phyloP scores from a whole-genome alignment of 441 rosid species.

The Adansonia madagascariensis region DNA sequence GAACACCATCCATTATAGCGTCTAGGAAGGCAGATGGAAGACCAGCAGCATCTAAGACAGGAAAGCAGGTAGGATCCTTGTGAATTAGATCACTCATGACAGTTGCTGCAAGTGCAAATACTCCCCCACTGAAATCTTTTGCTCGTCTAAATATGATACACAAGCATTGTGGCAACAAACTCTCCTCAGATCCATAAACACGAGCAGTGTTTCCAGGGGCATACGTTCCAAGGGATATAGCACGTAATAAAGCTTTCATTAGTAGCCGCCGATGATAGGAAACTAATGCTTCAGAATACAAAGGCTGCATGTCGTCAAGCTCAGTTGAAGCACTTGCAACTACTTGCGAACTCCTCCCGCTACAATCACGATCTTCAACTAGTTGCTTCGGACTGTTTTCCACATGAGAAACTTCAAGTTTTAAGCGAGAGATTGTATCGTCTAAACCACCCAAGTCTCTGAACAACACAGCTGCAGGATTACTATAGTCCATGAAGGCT shows the following conservation, averaged over 20 bases:
- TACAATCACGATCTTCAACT: constrained; percentile 55
- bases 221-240: constrained; percentile 95
- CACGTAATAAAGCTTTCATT: constrained; percentile 86
- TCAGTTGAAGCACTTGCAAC: constrained; percentile 49
- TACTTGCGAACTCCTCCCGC: constrained; percentile 45
- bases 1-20: constrained; percentile 85
- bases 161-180: constrained; percentile 86
- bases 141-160: constrained; percentile 82
- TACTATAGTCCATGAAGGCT: constrained; percentile 95
- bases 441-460: constrained; percentile 98
- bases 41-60: constrained; percentile 86
- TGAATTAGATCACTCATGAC: constrained; percentile 98
- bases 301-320: constrained; percentile 61
- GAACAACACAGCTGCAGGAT: constrained; percentile 91
- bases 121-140: constrained; percentile 97
- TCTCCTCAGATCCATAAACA: constrained; percentile 86
- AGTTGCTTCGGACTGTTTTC: constrained; percentile 63
- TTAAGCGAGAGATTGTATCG: constrained; percentile 84
- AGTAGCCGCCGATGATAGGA: constrained; percentile 75
- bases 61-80: constrained; percentile 95
- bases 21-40: constrained; percentile 94
- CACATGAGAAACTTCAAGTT: constrained; percentile 74
- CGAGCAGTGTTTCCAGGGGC: constrained; percentile 91
- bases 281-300: constrained; percentile 88
- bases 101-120: constrained; percentile 92